Evolutionary conservation across 352 stramenopile species (phyloP).

Genomic region (Phytopythium kandeliae): DNA sequence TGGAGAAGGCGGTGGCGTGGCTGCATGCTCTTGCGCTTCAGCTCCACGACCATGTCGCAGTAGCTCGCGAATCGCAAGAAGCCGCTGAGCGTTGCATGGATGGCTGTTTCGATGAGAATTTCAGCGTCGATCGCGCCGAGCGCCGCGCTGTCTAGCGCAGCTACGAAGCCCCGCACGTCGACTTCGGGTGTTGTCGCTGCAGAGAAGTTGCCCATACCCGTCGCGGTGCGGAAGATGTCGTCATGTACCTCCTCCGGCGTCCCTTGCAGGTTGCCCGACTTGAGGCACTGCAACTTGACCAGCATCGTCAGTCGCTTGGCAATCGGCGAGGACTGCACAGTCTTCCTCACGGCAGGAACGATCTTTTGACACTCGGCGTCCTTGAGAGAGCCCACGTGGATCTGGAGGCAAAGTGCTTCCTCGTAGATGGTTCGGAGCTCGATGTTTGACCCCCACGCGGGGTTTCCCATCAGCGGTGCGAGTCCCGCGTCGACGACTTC

Average conservation of each 20-base stretch:
- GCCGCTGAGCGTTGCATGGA: conserved; percentile 40
- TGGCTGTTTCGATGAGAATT: conserved; percentile 44
- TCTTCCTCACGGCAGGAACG: conserved; percentile 49
- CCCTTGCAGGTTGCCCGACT: conserved; percentile 34
- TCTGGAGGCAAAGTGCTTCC: conserved; percentile 55
- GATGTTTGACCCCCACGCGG: conserved; percentile 13
- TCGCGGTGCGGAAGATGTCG: conserved; percentile 62
- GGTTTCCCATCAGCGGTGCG: conserved; percentile 27
- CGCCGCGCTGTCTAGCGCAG: conserved; percentile 18
- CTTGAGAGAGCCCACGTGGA: conserved; percentile 72
- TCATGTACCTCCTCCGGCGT: conserved; percentile 36
- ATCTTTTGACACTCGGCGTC: conserved; percentile 76
- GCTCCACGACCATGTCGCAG: conserved; percentile 44
- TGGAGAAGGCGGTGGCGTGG: conserved; percentile 42
- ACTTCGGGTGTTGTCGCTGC: conserved; percentile 18
- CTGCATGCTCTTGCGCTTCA: conserved; percentile 46
- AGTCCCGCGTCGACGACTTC: conserved; percentile 67
- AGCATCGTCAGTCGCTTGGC: conserved; percentile 40
- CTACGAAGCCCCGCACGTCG: conserved; percentile 31
- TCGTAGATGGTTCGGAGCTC: conserved; percentile 43
- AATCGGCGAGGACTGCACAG: conserved; percentile 12
- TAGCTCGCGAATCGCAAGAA: conserved; percentile 23
- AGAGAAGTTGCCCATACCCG: conserved; percentile 31
- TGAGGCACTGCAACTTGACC: conserved; percentile 63
- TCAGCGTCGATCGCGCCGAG: conserved; percentile 44